Base-by-base conservation (phyloP, 2,329 filamentous ascomycete genomes). In the Madurella mycetomatis region DNA sequence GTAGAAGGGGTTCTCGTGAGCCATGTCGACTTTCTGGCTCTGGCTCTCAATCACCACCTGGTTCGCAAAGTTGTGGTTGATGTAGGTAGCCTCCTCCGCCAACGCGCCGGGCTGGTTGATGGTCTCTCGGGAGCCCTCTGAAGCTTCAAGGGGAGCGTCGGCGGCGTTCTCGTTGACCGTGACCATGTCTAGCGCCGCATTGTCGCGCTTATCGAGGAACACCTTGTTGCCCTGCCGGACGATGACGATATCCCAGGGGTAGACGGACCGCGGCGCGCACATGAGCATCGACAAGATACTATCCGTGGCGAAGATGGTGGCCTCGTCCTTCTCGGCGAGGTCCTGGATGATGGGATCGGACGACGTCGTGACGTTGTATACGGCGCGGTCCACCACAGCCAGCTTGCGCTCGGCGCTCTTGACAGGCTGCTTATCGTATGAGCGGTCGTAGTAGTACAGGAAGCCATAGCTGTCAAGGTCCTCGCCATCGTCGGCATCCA, bases 1-100 rank as follows among this genome's bases (percentile, higher is more conserved):
- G 82, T 99, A 96, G 84, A 99, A 99, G 67, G 94, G 94, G 77
- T 97, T 96, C 70, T 88, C 85, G 76, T 96, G 81, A 56, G 84
- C 69, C 85, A 97, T 94, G 64, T 88, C 83, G 61, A 91, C 80
- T 79, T 94, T 95, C 70, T 84, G 77, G 59, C 77, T 80, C 60
- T 90, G 83, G 64, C 81, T 87, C 78, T 99, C 94, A 65, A 84
- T 74, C 62, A 99, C 92, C 49, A 95, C 90, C 79, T 99, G 94
- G 73, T 95, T 90, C 64, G 90, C 88, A 73, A 99, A 99, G 80
- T 97, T 95, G 82, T 97, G 94, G 84, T 99, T 99, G 83, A 99
- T 99, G 79, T 96, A 95, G 49, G 94, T 99, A 52, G 94, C 94
- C 76, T 99, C 94, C 73, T 96, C 87, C 67, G 95, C 92, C 54